phyloP scores from a whole-genome alignment of 495 filamentous ascomycete genomes.

The Bathelium albidoporum region DNA sequence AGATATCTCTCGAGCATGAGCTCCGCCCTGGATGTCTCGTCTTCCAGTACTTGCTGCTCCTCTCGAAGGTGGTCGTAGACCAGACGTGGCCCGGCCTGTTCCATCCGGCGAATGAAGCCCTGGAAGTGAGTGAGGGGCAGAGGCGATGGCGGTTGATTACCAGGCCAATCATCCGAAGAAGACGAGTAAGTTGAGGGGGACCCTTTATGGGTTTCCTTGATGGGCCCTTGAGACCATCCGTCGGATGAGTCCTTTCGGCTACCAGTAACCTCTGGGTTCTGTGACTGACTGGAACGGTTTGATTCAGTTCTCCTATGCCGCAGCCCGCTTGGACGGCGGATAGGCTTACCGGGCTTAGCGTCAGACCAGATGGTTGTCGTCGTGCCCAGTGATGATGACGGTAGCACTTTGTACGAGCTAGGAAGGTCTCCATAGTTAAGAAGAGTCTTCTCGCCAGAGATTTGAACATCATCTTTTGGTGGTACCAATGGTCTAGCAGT shows the following conservation, averaged over 20 bases:
- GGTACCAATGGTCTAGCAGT: neutral
- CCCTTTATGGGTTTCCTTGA: neutral
- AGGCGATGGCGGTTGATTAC: neutral
- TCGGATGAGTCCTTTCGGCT: slow-evolving; percentile 1
- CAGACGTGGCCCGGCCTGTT: slow-evolving; percentile 19
- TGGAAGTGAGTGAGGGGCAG: slow-evolving; percentile 20
- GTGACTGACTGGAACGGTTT: neutral
- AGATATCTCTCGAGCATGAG: slow-evolving; percentile 23
- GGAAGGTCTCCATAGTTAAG: neutral
- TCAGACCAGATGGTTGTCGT: neutral
- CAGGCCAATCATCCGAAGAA: neutral
- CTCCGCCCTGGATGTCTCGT: slow-evolving; percentile 19
- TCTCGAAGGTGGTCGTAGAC: slow-evolving; percentile 24
- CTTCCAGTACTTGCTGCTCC: slow-evolving; percentile 20
- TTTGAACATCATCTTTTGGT: neutral
- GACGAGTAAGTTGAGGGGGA: neutral
- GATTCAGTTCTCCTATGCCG: neutral
- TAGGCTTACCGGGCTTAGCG: neutral
- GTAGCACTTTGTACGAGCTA: neutral
- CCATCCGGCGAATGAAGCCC: slow-evolving; percentile 25
- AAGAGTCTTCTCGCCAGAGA: neutral
- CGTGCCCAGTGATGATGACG: neutral
- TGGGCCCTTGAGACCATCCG: neutral
- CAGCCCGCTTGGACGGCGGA: neutral
- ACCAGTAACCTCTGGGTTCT: neutral